Evolutionary conservation across 768 basidiomycete genomes (phyloP).

Genomic region (Rhodotorula paludigena): DNA sequence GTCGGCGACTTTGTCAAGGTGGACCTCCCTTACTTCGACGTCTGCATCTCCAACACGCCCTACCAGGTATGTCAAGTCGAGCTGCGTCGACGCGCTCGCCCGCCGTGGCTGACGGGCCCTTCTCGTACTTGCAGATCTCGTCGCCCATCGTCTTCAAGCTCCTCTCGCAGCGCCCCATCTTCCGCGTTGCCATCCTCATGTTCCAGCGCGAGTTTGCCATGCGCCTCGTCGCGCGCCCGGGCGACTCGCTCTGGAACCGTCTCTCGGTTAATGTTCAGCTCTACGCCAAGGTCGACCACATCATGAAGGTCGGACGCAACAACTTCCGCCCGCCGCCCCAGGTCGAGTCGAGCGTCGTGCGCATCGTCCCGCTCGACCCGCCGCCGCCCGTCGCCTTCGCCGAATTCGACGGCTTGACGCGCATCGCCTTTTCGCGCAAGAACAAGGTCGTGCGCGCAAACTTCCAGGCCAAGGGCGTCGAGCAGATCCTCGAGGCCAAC

Average conservation of each 20-base stretch:
- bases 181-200: conserved; percentile 94
- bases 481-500: conserved; percentile 89
- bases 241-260: conserved; percentile 82
- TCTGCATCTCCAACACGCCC: conserved; percentile 98
- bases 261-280: conserved; percentile 95
- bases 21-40: conserved; percentile 96
- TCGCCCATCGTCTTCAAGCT: conserved; percentile 95
- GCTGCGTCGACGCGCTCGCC: background rate
- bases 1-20: conserved; percentile 98
- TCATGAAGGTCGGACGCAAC: conserved; percentile 94
- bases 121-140: conserved; percentile 61
- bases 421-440: conserved; percentile 80
- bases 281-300: conserved; percentile 90
- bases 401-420: conserved; percentile 91
- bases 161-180: conserved; percentile 89
- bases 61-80: conserved; percentile 61
- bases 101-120: background rate
- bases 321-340: conserved; percentile 94
- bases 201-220: conserved; percentile 98
- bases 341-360: conserved; percentile 88
- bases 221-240: conserved; percentile 78
- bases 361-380: conserved; percentile 85
- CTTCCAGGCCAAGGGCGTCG: conserved; percentile 83
- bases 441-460: conserved; percentile 87
- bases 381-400: conserved; percentile 94